Evolutionary conservation across 78 protist species (phyloP).

Genomic region (Dictyostelium firmibasis): DNA sequence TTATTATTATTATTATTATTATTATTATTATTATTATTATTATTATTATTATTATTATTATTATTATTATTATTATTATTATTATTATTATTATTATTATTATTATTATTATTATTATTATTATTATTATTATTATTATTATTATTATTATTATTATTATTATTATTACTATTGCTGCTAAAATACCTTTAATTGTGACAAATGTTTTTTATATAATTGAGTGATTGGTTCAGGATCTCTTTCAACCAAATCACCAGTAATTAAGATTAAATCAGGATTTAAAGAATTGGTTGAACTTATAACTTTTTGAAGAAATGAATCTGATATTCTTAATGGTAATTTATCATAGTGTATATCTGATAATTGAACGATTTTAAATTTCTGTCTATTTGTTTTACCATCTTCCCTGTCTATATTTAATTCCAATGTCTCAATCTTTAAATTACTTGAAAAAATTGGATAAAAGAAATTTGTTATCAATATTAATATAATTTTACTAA

Average conservation of each 20-base stretch:
- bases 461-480: background rate
- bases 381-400: background rate
- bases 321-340: conserved; percentile 40
- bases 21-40: no score
- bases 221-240: conserved; percentile 30
- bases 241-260: conserved; percentile 67
- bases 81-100: no score
- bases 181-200: conserved; percentile 26
- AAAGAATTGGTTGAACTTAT: background rate
- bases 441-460: background rate
- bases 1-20: no score
- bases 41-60: no score
- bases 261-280: conserved; percentile 47
- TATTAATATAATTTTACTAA: background rate
- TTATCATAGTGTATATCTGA: conserved; percentile 72
- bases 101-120: no score
- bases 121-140: background rate
- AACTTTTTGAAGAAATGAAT: background rate
- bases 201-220: conserved; percentile 29
- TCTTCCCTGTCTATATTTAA: background rate
- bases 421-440: background rate
- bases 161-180: background rate
- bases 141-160: background rate
- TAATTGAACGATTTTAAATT: conserved; percentile 18
- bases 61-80: no score